Conservation (phyloP, 768 basidiomycete genomes). For the Tulasnella sp. region DNA sequence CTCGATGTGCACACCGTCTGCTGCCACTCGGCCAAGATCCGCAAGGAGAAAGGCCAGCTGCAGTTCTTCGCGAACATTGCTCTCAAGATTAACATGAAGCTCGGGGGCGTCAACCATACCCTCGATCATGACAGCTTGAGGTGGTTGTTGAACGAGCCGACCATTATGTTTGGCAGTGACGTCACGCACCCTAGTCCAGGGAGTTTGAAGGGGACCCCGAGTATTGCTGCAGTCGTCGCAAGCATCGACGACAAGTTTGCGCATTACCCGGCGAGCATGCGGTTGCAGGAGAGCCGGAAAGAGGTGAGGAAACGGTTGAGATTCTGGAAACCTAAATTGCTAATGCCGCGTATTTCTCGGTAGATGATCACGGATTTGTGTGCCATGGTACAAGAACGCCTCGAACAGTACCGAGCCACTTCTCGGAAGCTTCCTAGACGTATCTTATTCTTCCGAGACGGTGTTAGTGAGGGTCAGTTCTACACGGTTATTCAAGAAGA, state of each 20-base stretch:
- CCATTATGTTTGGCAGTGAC: conserved; percentile 80
- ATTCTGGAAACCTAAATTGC: neutral
- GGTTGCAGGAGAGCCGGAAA: conserved; percentile 57
- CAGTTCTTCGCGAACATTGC: conserved; percentile 71
- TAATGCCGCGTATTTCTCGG: neutral
- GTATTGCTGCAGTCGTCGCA: conserved; percentile 74
- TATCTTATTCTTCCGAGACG: conserved; percentile 66
- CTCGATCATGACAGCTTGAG: conserved; percentile 42
- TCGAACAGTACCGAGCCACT: conserved; percentile 45
- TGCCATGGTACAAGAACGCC: conserved; percentile 60
- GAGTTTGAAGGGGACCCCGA: conserved; percentile 63
- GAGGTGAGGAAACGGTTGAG: conserved; percentile 39
- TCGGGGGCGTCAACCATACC: conserved; percentile 68
- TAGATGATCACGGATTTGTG: conserved; percentile 54
- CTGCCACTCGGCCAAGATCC: conserved; percentile 58
- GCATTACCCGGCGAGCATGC: conserved; percentile 65
- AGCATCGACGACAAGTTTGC: conserved; percentile 53
- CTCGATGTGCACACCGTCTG: conserved; percentile 62
- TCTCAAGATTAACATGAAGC: conserved; percentile 72
- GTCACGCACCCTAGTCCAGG: conserved; percentile 74
- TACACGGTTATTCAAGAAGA: conserved; percentile 48
- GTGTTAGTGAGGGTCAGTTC: conserved; percentile 57
- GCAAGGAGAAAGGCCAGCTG: conserved; percentile 58
- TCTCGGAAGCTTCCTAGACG: conserved; percentile 48
- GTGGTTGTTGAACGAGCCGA: conserved; percentile 56